A percentile compares a stretch with the other conserved stretches of the same genome.
Evolutionary conservation across 1,284 basidiomycete species (phyloP).

Genomic region (Wolfiporia cocos): DNA sequence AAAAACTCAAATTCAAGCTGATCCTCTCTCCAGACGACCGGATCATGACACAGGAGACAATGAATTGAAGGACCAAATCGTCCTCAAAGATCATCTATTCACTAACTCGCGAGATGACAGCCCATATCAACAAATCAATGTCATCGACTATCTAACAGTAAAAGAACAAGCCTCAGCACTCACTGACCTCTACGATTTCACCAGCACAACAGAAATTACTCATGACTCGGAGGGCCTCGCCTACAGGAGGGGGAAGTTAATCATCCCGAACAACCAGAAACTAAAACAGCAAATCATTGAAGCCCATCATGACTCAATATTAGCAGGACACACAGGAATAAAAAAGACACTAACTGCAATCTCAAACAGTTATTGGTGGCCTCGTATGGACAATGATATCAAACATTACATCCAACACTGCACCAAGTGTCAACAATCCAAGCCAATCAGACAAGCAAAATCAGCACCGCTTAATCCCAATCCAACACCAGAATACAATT

Average conservation of each 20-base stretch:
- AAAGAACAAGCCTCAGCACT: too few species aligned
- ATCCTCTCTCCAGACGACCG: too few species aligned
- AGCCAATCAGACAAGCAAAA: background rate
- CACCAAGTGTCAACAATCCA: background rate
- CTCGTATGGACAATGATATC: background rate
- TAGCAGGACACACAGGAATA: background rate
- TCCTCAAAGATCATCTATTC: too few species aligned
- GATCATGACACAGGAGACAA: too few species aligned
- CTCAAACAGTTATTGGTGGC: background rate
- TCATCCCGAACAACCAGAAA: background rate
- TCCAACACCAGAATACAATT: too few species aligned
- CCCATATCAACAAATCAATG: too few species aligned
- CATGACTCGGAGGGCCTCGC: constrained; percentile 13
- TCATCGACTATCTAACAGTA: too few species aligned
- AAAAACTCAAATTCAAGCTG: too few species aligned
- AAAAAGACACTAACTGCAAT: too few species aligned
- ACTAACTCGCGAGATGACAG: too few species aligned
- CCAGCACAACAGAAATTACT: constrained; percentile 11
- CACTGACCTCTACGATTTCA: too few species aligned
- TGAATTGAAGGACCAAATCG: too few species aligned
- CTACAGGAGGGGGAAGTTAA: background rate
- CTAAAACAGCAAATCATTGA: background rate
- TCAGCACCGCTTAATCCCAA: background rate
- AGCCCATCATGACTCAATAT: background rate
- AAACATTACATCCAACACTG: background rate